Evolutionary conservation across 768 basidiomycete genomes (phyloP), one percentile per base, ranked within the genome.

Genomic region (Tephrocybe sp.): DNA sequence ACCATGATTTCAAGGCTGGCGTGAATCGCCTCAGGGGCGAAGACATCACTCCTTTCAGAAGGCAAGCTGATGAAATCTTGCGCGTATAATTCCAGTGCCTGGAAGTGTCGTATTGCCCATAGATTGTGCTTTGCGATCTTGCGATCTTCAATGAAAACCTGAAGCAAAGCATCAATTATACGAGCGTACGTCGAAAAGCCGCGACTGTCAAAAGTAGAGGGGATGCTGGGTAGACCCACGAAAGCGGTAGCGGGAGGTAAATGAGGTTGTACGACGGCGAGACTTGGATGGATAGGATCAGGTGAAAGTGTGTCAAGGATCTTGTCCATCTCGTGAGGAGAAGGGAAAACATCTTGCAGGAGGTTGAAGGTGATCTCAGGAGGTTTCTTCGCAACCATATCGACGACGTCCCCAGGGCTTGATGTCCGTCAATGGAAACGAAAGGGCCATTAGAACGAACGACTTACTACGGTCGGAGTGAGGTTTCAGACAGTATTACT

Each of bases 91-190:
- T 74, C 70, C 19, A 92, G 70, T 0, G 79, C 75, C 8, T 89
- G 65, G 46, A 92, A 69, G 61, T 92, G 88, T 8, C 80, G 78
- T 4, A 97, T 62, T 0, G 79, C 75, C 84, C 86, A 88, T 0
- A 81, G 57, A 44, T 87, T 77, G 13, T 69, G 67, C 42, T 73
- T 78, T 3, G 85, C 82, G 1, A 77, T 54, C n/a, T 77, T 69
- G 30, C 90, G 81, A 55, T 91, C 80, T 5, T 77, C 69, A 4
- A 69, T 56, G 49, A 91, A 70, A 22, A 80, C 62, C 1, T 76
- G 69, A 2, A 91, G 64, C 4, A 90, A 64, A 0, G 82, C 83
- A 29, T 66, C 64, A 11, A 82, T 73, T 4, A 75, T 69, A 15
- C 93, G 81, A 2, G 84, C 81, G 60, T 92, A 91, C 2, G 72